Base-by-base conservation (phyloP, 306 rosid species). In the Echinosophora koreensis region DNA sequence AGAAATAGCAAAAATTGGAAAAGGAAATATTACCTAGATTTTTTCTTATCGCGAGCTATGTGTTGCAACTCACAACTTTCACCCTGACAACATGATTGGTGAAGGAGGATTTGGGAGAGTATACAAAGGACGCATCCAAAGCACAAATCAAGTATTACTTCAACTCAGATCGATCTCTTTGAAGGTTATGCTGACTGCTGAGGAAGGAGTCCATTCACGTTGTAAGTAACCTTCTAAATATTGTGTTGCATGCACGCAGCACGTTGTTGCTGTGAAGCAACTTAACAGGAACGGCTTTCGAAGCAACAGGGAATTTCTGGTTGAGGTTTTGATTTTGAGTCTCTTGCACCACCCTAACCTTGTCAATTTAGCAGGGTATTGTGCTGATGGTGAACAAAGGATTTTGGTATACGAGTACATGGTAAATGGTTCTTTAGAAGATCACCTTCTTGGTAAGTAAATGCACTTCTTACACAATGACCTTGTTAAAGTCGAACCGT, bases 81-180 rank as follows among this genome's bases (percentile, higher is more conserved):
- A 87, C 59, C 82, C 81, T 3, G 82, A 73, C 1, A 80, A 89
- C 39, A 80, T 92, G 69, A 72, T 94, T n/a, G 98, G 98, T 0
- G 98, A 92, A 90, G 98, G 98, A 8, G 98, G 97, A 41, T 95
- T 92, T 77, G 97, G 97, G 30, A 89, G 95, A 57, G 98, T 95
- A 8, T 92, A 90, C 83, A 87, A 85, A 80, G 98, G 98, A 68
- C 34, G 64, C 63, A 41, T 94, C 51, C 81, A 82, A 61, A 60
- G 77, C 84, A 68, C 75, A 34, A 62, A 87, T 28, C 89, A 89
- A 87, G 98, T 92, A 90, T 34, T 37, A 28, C 41, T 57, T 67
- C 47, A 37, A 51, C 46, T 57, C 41, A 3, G 3, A 41, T 74
- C 6, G 3, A 41, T 74, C 6, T 79, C 60, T 72, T 69, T 62